Percentiles rank a stretch among this genome's conserved stretches.
phyloP scores from a whole-genome alignment of 1,284 basidiomycete species.

The Tausonia pullulans region DNA sequence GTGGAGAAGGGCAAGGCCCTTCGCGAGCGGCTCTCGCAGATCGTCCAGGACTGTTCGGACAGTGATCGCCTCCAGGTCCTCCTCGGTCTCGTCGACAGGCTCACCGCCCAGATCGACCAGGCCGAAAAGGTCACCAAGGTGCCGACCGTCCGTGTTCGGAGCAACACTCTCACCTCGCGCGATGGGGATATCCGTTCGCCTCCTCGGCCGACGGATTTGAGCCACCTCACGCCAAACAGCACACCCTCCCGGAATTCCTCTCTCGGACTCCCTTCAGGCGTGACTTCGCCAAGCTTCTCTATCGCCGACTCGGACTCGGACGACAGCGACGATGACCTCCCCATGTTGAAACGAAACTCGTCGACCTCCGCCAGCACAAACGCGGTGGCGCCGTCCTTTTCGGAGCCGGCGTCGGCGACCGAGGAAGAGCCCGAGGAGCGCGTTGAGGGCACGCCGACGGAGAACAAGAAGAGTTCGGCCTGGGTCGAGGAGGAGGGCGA shows the following conservation, averaged over 20 bases:
- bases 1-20: slow-evolving; percentile 44
- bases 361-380: slow-evolving; percentile 26
- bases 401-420: slow-evolving; percentile 31
- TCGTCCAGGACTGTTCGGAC: slow-evolving; percentile 51
- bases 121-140: slow-evolving; percentile 26
- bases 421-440: background rate
- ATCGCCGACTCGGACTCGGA: slow-evolving; percentile 43
- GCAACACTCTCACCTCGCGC: background rate
- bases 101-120: slow-evolving; percentile 42
- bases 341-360: slow-evolving; percentile 41
- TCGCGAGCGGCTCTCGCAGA: slow-evolving; percentile 47
- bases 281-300: slow-evolving; percentile 40
- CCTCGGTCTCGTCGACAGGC: slow-evolving; percentile 56
- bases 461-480: slow-evolving; percentile 41
- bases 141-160: background rate
- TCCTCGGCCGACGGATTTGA: too few relatives aligned
- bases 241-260: background rate
- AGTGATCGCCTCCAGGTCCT: slow-evolving; percentile 47
- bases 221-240: background rate
- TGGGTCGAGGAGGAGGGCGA: slow-evolving; percentile 85
- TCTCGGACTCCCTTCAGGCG: slow-evolving; percentile 2
- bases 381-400: slow-evolving; percentile 42
- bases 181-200: background rate
- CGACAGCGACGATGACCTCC: slow-evolving; percentile 44
- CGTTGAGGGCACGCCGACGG: slow-evolving; percentile 21